Evolutionary conservation across 805 yeast genomes (phyloP), one percentile per base, ranked within the genome.

Genomic region (Kregervanrija fluxuum): DNA sequence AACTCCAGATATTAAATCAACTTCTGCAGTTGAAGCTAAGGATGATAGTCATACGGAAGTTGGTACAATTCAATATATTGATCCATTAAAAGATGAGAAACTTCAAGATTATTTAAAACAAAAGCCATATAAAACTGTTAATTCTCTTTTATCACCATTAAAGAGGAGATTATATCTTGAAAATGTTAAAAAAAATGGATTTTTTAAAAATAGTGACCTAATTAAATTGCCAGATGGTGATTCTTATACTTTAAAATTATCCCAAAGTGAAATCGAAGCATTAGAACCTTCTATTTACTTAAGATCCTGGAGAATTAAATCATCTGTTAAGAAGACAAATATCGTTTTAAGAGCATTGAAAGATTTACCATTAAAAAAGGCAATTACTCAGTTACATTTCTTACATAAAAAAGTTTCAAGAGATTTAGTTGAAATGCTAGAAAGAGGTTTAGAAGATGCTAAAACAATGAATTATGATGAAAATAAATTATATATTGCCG

Each of bases 351-450:
- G 97, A 53, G 77, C 89, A 57, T 75, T 90, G 47, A 75, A 86
- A 46, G 82, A 82, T 32, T 67, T 85, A 65, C 74, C 79, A 43
- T 79, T 86, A 33, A 77, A 80, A 54, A 77, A 76, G 37, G 98
- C 97, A 42, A 84, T 91, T 54, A 87, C 91, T 35, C 97, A 90
- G 67, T 81, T 90, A 54, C 97, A 91, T 64, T 91, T 91, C 70
- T 79, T 80, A 61, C 74, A 80, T 40, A 88, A 87, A 67, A 79
- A 82, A 55, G 76, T 89, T 64, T 77, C 95, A 31, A 74, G 82
- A 45, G 95, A 89, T 51, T 73, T 89, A 44, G 90, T 81, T 42
- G 84, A 79, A 49, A 67, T 90, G 65, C 72, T 91, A 49, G 79
- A 80, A 56, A 70, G 77, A 41, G 95, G 95, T 9, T 57, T 86